Percentiles rank a stretch among this genome's conserved stretches.
These are phyloP conservation scores for Ceratobasidium sp. DNA, from an alignment of 1,284 basidiomycete species.

Conservation along the genomic window DNA sequence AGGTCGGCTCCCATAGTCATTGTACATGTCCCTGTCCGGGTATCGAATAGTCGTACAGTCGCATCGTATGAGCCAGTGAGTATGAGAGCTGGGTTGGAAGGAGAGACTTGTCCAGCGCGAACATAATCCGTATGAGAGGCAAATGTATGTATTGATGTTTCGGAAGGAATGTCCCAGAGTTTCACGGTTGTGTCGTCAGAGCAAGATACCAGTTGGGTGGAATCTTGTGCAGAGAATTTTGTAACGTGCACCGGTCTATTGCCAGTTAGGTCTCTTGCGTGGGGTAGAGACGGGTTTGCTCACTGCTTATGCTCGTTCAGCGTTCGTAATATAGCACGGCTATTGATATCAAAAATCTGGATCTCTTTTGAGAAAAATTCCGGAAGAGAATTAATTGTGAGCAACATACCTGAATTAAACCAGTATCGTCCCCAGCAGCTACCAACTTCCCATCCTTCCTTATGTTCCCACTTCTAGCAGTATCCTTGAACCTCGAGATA, in stretches of 20 bases:
- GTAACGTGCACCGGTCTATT: conserved; percentile 86
- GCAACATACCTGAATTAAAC: conserved; percentile 79
- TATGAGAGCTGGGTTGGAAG: conserved; percentile 82
- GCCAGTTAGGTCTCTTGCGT: not conserved
- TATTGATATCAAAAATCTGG: conserved; percentile 93
- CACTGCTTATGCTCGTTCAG: conserved; percentile 89
- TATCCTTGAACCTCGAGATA: conserved; percentile 95
- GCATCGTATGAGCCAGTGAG: conserved; percentile 96
- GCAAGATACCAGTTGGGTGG: conserved; percentile 88
- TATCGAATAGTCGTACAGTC: conserved; percentile 88
- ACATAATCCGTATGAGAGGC: conserved; percentile 93
- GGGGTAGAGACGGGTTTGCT: conserved; percentile 42
- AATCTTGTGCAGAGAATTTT: conserved; percentile 83
- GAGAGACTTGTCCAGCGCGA: conserved; percentile 86
- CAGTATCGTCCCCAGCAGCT: conserved; percentile 94
- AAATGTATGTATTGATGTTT: conserved; percentile 80
- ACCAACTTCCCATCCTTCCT: conserved; percentile 93
- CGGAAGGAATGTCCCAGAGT: conserved; percentile 95
- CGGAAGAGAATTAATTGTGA: not conserved
- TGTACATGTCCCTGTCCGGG: conserved; percentile 78
- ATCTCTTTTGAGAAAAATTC: conserved; percentile 20
- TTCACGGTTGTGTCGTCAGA: conserved; percentile 96
- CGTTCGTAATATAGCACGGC: conserved; percentile 90
- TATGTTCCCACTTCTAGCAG: conserved; percentile 86
- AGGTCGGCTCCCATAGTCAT: conserved; percentile 77